A percentile compares a stretch with the other conserved stretches of the same genome.
These are phyloP conservation scores for Petunia axillaris DNA, from an alignment of 257 asterid species.

Conservation along the genomic window DNA sequence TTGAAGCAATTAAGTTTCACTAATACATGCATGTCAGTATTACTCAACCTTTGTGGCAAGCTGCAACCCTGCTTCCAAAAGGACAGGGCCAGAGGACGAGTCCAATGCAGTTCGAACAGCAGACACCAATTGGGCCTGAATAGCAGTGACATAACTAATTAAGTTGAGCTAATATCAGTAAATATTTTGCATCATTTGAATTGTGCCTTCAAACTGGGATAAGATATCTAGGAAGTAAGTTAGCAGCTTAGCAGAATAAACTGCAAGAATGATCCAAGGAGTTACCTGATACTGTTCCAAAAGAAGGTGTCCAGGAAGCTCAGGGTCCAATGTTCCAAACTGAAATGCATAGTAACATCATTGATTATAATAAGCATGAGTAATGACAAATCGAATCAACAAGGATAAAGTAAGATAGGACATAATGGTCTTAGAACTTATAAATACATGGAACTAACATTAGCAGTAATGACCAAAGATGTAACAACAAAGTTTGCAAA, in stretches of 20 bases:
- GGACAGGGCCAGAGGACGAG: constrained; percentile 75
- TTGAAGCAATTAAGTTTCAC: constrained; percentile 31
- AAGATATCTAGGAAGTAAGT: background rate
- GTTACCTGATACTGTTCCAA: constrained; percentile 95
- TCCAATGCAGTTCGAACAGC: constrained; percentile 98
- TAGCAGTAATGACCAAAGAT: too few relatives aligned
- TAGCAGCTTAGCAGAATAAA: constrained; percentile 17
- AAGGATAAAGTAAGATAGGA: background rate
- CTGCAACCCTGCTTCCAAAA: constrained; percentile 93
- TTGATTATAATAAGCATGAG: background rate
- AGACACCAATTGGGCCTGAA: constrained; percentile 90
- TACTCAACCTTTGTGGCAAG: constrained; percentile 86
- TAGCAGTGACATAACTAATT: constrained; percentile 20
- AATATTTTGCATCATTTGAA: constrained; percentile 13
- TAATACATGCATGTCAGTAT: constrained; percentile 23
- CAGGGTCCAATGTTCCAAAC: constrained; percentile 95
- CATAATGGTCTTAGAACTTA: background rate
- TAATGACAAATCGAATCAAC: background rate
- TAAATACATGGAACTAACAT: background rate
- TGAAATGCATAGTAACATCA: constrained; percentile 34
- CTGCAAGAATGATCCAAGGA: constrained; percentile 19
- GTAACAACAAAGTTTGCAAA: too few relatives aligned
- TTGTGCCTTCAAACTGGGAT: background rate
- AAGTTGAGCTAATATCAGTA: constrained; percentile 22
- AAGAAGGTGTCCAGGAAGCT: constrained; percentile 92